Conservation (phyloP, 768 basidiomycete species). For the Leucosporidium scottii region DNA sequence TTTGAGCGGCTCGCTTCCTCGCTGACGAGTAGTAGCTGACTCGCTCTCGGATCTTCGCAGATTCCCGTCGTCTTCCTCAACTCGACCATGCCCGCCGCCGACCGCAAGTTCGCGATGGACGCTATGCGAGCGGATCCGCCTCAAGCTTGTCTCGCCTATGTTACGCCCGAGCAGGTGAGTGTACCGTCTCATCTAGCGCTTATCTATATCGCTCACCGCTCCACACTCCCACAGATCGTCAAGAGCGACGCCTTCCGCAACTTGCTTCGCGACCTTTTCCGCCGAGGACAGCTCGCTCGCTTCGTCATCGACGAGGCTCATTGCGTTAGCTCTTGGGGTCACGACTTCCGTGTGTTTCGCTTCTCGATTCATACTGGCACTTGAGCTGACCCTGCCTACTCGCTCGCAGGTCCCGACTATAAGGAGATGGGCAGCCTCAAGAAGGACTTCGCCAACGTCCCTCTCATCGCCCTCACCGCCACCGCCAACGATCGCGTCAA, state of each 20-base stretch:
- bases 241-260: slow-evolving; percentile 54
- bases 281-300: slow-evolving; percentile 58
- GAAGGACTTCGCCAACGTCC: slow-evolving; percentile 64
- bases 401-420: slow-evolving; percentile 51
- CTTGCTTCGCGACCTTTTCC: slow-evolving; percentile 57
- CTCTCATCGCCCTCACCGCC: slow-evolving; percentile 94
- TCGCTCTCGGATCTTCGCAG: no score
- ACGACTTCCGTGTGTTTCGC: slow-evolving; percentile 64
- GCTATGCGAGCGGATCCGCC: slow-evolving; percentile 37
- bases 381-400: not conserved
- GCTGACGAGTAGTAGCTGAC: no score
- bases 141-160: slow-evolving; percentile 65
- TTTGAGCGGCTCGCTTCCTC: no score
- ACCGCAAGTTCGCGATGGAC: slow-evolving; percentile 39
- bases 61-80: slow-evolving; percentile 67
- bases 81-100: slow-evolving; percentile 44
- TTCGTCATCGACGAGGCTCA: slow-evolving; percentile 98
- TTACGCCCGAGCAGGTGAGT: slow-evolving; percentile 80
- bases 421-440: slow-evolving; percentile 61
- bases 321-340: slow-evolving; percentile 83
- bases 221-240: slow-evolving; percentile 37
- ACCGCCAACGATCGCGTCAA: slow-evolving; percentile 76
- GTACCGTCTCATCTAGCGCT: not conserved
- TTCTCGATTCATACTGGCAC: slow-evolving; percentile 10
- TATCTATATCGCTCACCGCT: no score